These are phyloP conservation scores for Rosellinia necatrix DNA, from an alignment of 2,329 filamentous ascomycete species.

Conservation along the genomic window DNA sequence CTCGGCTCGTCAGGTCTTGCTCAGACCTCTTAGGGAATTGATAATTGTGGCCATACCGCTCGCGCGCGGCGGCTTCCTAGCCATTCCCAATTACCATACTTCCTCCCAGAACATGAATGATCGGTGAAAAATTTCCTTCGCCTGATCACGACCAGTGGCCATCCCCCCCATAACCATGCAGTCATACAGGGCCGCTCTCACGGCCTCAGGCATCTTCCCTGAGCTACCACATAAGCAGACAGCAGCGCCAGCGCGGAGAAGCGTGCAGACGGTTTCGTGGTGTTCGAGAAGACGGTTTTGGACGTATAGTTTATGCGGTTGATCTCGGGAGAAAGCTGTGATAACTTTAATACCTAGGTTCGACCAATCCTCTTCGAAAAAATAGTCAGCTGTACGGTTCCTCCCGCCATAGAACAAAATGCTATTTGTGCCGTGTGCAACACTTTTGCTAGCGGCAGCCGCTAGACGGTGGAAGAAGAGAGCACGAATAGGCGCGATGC, in stretches of 20 bases:
- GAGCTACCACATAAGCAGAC: slow-evolving; percentile 62
- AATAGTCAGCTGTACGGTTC: slow-evolving; percentile 75
- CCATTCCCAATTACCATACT: slow-evolving; percentile 53
- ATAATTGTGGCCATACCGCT: not conserved
- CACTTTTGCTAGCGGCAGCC: slow-evolving; percentile 22
- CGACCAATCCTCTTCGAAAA: slow-evolving; percentile 79
- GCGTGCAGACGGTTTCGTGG: slow-evolving; percentile 42
- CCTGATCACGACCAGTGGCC: slow-evolving; percentile 42
- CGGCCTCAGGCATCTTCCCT: slow-evolving; percentile 62
- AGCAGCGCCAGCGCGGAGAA: slow-evolving; percentile 49
- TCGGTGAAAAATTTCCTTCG: slow-evolving; percentile 41
- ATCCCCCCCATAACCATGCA: slow-evolving; percentile 48
- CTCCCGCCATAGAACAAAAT: slow-evolving; percentile 86
- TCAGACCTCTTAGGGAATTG: not conserved
- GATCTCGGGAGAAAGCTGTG: slow-evolving; percentile 74
- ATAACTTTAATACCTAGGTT: slow-evolving; percentile 56
- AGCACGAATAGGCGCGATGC: slow-evolving; percentile 81
- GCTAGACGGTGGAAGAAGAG: slow-evolving; percentile 74
- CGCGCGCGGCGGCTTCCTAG: too few relatives aligned
- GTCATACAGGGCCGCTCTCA: slow-evolving; percentile 57
- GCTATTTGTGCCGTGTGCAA: slow-evolving; percentile 11
- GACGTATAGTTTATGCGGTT: slow-evolving; percentile 59
- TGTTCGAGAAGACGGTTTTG: slow-evolving; percentile 58
- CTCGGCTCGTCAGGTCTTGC: not conserved
- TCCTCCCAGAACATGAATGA: slow-evolving; percentile 57